Evolutionary conservation across 768 basidiomycete species (phyloP).

Genomic region (Coprinopsis sp.): DNA sequence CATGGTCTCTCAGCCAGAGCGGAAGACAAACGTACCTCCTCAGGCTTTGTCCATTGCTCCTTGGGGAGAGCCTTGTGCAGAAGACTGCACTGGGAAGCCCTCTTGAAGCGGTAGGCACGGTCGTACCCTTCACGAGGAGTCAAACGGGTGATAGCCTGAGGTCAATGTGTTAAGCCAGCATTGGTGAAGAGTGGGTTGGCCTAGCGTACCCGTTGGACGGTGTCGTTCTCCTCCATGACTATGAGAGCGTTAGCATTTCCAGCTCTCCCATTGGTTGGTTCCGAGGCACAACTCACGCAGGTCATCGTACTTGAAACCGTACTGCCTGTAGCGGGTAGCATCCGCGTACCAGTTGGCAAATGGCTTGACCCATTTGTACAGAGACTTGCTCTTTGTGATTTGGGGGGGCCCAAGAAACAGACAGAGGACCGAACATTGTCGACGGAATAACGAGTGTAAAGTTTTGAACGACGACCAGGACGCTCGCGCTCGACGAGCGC

Average conservation of each 20-base stretch:
- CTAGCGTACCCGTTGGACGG: slow-evolving; percentile 68
- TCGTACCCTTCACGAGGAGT: slow-evolving; percentile 79
- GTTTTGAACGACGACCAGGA: slow-evolving; percentile 8
- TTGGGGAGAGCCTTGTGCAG: slow-evolving; percentile 78
- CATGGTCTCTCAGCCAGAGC: too few relatives aligned
- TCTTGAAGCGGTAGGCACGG: slow-evolving; percentile 84
- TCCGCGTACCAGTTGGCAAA: slow-evolving; percentile 80
- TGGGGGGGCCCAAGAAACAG: slow-evolving; percentile 73
- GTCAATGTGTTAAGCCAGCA: background rate
- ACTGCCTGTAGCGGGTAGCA: slow-evolving; percentile 75
- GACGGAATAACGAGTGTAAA: slow-evolving; percentile 12
- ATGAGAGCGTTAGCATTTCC: slow-evolving; percentile 23
- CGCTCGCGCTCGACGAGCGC: slow-evolving; percentile 4
- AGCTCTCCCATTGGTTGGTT: too few relatives aligned
- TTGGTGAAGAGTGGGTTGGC: background rate
- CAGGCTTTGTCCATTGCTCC: slow-evolving; percentile 69
- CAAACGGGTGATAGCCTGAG: slow-evolving; percentile 79
- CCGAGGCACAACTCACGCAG: slow-evolving; percentile 61
- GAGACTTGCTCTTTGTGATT: slow-evolving; percentile 62
- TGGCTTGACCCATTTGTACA: slow-evolving; percentile 68
- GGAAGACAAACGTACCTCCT: slow-evolving; percentile 52
- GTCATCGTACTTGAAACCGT: slow-evolving; percentile 94
- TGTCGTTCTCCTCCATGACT: slow-evolving; percentile 73
- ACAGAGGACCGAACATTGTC: slow-evolving; percentile 59
- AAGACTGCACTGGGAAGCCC: slow-evolving; percentile 75